Evolutionary conservation across 495 filamentous ascomycete species (phyloP).

Genomic region (Aspergillus biplanus): DNA sequence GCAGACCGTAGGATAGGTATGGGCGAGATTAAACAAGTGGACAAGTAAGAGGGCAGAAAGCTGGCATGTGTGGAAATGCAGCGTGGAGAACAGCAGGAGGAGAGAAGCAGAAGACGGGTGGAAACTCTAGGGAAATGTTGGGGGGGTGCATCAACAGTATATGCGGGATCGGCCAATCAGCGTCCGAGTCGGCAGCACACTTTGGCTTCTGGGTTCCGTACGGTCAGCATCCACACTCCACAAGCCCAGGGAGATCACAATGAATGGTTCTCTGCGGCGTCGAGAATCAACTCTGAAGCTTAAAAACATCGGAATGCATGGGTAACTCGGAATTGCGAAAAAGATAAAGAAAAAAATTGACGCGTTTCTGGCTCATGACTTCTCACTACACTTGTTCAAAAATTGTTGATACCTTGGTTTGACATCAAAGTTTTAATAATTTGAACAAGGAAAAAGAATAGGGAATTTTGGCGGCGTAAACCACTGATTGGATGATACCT

Average conservation of each 20-base stretch:
- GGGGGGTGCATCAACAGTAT: slow-evolving; percentile 16
- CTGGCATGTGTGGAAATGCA: slow-evolving; percentile 27
- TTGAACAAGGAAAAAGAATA: too few species aligned
- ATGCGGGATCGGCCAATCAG: slow-evolving; percentile 31
- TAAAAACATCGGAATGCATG: not conserved
- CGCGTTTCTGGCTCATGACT: not conserved
- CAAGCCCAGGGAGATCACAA: slow-evolving; percentile 4
- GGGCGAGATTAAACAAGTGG: not conserved
- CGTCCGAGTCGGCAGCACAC: slow-evolving; percentile 29
- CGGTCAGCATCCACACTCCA: slow-evolving; percentile 17
- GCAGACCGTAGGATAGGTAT: slow-evolving; percentile 5
- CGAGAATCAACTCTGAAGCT: not conserved
- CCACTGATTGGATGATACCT: too few species aligned
- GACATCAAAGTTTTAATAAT: too few species aligned
- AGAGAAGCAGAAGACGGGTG: slow-evolving; percentile 3
- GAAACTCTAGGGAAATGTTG: not conserved
- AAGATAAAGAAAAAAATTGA: not conserved
- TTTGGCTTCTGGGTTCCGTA: slow-evolving; percentile 17
- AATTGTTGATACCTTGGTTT: too few species aligned
- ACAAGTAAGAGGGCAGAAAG: slow-evolving; percentile 28
- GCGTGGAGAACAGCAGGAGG: slow-evolving; percentile 13
- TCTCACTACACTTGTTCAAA: too few species aligned
- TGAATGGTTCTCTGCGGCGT: not conserved
- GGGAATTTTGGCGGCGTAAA: too few species aligned
- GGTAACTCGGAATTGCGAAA: not conserved